Base-by-base conservation (phyloP, 495 filamentous ascomycete genomes). In the Umbilicaria muhlenbergii region DNA sequence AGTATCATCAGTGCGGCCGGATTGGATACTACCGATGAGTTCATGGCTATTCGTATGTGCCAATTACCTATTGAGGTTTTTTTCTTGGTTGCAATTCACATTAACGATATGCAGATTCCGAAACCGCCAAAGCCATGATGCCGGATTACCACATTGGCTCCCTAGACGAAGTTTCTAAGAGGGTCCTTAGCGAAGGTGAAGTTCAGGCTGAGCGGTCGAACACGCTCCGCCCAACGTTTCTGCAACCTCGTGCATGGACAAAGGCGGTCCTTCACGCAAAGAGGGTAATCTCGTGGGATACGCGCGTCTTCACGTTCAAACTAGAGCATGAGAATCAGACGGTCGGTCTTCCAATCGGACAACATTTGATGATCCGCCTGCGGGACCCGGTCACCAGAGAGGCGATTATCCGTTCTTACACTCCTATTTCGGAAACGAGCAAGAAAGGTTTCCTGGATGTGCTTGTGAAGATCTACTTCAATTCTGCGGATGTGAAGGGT, bases 121-220 rank as follows among this genome's bases (percentile, higher is more conserved):
- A 94, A 63, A 94, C 83, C 15, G 89, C 89, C 34, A 95, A 92
- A 63, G 70, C 65, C 21, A 93, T 96, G 88, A 89, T 96, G 78
- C 72, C 74, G 21, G 65, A 70, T 43, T 92, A 95, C 54, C 89
- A 96, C 58, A 77, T 96, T 51, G 89, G 89, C 45, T 75, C 76
- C 21, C 70, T 91, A 32, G 70, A 78, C 51, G 66, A 76, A 47
- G 64, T 63, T 13, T 73, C 81, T 28, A 62, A 68, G 2, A 52
- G 63, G 41, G 58, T 64, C 0, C 66, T 92, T 18, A 65, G 63
- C 0, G 54, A 62, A 39, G 51, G 56, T 8, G 47, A 58, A 19
- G 49, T 54, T 3, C 38, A 53, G 41, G 16, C 31, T 7, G 50
- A 51, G 32, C 47, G 48, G 15, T 39, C 52, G 14, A 52, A 52